phyloP scores from a whole-genome alignment of 1,139 yeast genomes.

The Kodamaea fungicola region DNA sequence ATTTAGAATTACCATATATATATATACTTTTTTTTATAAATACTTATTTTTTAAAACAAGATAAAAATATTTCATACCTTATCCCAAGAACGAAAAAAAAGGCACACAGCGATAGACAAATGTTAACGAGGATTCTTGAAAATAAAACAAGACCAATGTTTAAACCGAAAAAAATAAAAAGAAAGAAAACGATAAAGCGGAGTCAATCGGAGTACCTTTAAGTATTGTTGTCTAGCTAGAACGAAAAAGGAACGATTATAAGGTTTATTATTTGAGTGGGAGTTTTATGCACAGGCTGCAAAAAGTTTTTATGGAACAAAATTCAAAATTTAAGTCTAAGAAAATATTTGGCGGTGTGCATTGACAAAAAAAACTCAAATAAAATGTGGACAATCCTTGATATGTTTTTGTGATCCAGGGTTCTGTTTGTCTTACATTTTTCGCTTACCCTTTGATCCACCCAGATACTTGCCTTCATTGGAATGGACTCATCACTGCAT shows the following conservation, averaged over 20 bases:
- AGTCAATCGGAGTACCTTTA: background rate
- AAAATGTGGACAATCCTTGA: too few relatives aligned
- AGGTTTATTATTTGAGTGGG: slow-evolving; percentile 1
- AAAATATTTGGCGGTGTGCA: too few relatives aligned
- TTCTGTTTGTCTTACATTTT: too few relatives aligned
- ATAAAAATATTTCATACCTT: slow-evolving; percentile 7
- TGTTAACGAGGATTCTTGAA: slow-evolving; percentile 2
- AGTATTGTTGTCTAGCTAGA: slow-evolving; percentile 1
- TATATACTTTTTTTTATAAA: background rate
- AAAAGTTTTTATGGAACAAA: background rate
- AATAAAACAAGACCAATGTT: background rate
- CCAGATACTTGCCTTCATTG: too few relatives aligned
- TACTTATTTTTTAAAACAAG: background rate
- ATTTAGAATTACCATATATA: background rate
- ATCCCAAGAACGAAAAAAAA: slow-evolving; percentile 4
- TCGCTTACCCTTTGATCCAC: too few relatives aligned
- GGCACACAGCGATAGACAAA: slow-evolving; percentile 4
- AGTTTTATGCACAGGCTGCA: slow-evolving; percentile 1
- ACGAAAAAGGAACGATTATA: slow-evolving; percentile 2
- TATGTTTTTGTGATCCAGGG: too few relatives aligned
- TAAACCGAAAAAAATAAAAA: background rate
- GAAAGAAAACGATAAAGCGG: background rate
- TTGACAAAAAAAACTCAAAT: too few relatives aligned
- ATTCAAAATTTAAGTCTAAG: background rate
- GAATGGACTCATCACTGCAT: too few relatives aligned